Base-by-base conservation (phyloP, 2,329 filamentous ascomycete species). In the Paecilomyces fulvus region DNA sequence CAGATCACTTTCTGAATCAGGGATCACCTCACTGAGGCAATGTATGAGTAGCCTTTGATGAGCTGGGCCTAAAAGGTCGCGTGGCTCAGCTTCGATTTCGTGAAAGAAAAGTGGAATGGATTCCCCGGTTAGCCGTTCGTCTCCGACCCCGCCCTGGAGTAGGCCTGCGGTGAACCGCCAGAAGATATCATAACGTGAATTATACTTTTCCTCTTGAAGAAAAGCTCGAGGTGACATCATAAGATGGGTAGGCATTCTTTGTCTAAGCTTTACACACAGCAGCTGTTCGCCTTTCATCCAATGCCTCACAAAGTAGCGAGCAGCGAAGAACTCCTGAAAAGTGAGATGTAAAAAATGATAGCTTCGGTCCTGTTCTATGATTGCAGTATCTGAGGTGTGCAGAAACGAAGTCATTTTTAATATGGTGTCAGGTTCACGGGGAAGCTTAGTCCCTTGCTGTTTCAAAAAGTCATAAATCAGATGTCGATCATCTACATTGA, bases 281-380 rank as follows among this genome's bases (percentile, higher is more conserved):
- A 33, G 31, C 31, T 33, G 31, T 33, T 33, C 31, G 11, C 31
- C 31, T 1, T 33, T 33, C 31, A 50, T 59, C 67, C 68, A 72
- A n/a, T 68, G 61, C 49, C 59, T 61, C 23, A 65, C 64, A 55
- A 73, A 73, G 58, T 73, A 73, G 43, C 57, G 60, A 11, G 72
- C 72, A 0, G 67, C 71, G 61, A 74, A 74, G 55, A 65, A 74
- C 58, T 75, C 72, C 55, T 74, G 71, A 59, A 70, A 73, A 0
- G 72, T 74, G 12, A 73, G 58, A 54, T 75, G 72, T 31, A 75
- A 23, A 51, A 75, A 75, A 55, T 74, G 69, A 54, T 73, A 74
- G 30, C 50, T 65, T 54, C 50, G 60, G 12, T 61, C 28, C 14
- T 55, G 5, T 33, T 33, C 31, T 7, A 33, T 33, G 31, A 33